Conservation (phyloP, 306 rosid genomes). For the Malus fusca region DNA sequence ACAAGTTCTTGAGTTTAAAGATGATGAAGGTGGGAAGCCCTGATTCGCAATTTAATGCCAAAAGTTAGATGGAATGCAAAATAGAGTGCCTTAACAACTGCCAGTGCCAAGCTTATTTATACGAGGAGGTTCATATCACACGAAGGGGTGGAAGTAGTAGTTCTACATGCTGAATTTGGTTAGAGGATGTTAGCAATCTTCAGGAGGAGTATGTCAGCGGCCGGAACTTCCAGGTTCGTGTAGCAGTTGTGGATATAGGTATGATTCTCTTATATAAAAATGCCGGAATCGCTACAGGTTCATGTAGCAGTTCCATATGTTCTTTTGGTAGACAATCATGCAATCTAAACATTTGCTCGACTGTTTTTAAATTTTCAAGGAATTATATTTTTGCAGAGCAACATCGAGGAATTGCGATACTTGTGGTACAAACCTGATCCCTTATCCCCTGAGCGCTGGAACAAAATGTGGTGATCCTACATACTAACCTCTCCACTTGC, state of each 20-base stretch:
- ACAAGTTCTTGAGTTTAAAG: constrained; percentile 49
- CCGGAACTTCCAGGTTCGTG: constrained; percentile 51
- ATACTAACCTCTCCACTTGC: constrained; percentile 11
- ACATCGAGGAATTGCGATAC: constrained; percentile 44
- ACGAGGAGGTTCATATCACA: constrained; percentile 22
- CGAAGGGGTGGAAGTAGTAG: constrained; percentile 14
- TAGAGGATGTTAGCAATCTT: constrained; percentile 62
- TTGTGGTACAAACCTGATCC: constrained; percentile 69
- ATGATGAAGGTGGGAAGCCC: constrained; percentile 81
- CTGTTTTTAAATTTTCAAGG: neutral
- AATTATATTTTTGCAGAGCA: constrained; percentile 37
- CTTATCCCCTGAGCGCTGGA: constrained; percentile 68
- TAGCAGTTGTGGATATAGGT: neutral
- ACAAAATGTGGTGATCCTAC: constrained; percentile 52
- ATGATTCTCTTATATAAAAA: too few species aligned
- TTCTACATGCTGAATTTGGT: constrained; percentile 68
- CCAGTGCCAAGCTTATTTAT: constrained; percentile 64
- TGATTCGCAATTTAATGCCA: constrained; percentile 60
- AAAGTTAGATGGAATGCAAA: constrained; percentile 49
- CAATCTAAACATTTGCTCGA: neutral
- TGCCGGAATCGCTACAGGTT: constrained; percentile 19
- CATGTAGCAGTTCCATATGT: constrained; percentile 55
- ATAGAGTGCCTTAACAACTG: constrained; percentile 66
- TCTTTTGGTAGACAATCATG: constrained; percentile 28
- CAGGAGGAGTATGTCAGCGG: constrained; percentile 59